These are phyloP conservation scores for Phytophthora aleatoria DNA, from an alignment of 352 stramenopile genomes.

Conservation along the genomic window DNA sequence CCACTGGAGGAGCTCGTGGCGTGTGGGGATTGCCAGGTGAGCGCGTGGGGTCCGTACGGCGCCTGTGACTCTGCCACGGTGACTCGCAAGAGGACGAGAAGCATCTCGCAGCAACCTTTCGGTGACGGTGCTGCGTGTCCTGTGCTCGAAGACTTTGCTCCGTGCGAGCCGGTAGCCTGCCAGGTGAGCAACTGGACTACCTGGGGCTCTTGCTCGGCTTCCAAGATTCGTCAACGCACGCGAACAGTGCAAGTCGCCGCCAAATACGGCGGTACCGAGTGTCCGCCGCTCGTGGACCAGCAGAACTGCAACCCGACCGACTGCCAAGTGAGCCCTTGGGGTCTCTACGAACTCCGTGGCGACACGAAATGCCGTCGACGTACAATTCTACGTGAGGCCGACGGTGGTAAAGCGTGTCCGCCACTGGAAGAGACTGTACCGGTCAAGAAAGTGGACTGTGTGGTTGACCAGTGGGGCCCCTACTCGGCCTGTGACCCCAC, in stretches of 20 bases:
- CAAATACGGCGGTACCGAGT: conserved; percentile 52
- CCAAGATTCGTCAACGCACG: conserved; percentile 44
- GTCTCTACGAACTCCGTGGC: conserved; percentile 43
- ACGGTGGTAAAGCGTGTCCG: conserved; percentile 52
- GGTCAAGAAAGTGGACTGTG: conserved; percentile 47
- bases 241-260: conserved; percentile 47
- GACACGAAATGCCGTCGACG: conserved; percentile 51
- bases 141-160: conserved; percentile 37
- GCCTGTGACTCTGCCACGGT: conserved; percentile 35
- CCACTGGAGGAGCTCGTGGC: conserved; percentile 35
- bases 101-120: conserved; percentile 46
- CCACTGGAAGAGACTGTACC: conserved; percentile 47
- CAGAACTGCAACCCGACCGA: conserved; percentile 73
- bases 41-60: conserved; percentile 51
- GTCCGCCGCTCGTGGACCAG: conserved; percentile 43
- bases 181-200: conserved; percentile 54
- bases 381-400: conserved; percentile 35
- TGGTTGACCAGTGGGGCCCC: conserved; percentile 48
- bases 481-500: conserved; percentile 44
- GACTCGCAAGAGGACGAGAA: conserved; percentile 51
- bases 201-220: conserved; percentile 46
- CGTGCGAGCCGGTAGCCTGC: conserved; percentile 57
- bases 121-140: conserved; percentile 60
- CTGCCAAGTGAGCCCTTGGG: conserved; percentile 63
- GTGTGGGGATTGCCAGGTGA: conserved; percentile 61